A percentile compares a stretch with the other conserved stretches of the same genome.
Conservation (phyloP, 306 rosid species). For the Morella rubra region DNA sequence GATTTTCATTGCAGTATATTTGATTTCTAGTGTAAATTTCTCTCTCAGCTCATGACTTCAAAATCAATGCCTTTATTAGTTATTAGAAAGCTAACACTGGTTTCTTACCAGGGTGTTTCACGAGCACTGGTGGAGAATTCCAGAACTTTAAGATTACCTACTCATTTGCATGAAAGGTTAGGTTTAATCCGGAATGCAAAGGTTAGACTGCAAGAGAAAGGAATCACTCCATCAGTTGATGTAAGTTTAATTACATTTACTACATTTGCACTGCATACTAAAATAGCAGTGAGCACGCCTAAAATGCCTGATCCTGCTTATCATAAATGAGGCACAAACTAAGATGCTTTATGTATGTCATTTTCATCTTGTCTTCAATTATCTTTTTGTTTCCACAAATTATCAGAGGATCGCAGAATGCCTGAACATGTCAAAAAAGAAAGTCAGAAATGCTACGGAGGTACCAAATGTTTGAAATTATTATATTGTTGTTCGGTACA, state of each 20-base stretch:
- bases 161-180: slow-evolving; percentile 84
- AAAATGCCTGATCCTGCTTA: slow-evolving; percentile 15
- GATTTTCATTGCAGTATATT: not conserved
- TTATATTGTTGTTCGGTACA: not conserved
- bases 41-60: not conserved
- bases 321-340: slow-evolving; percentile 1
- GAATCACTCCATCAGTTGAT: slow-evolving; percentile 87
- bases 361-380: not conserved
- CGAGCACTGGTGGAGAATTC: slow-evolving; percentile 87
- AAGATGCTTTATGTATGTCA: not conserved
- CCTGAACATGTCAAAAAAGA: slow-evolving; percentile 86
- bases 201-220: slow-evolving; percentile 69
- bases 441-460: slow-evolving; percentile 95
- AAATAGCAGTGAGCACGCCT: slow-evolving; percentile 10
- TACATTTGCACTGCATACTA: slow-evolving; percentile 7
- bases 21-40: not conserved
- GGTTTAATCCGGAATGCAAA: slow-evolving; percentile 86
- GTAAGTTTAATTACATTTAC: slow-evolving; percentile 50
- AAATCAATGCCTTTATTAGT: not conserved
- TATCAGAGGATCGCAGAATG: slow-evolving; percentile 79
- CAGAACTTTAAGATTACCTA: slow-evolving; percentile 83
- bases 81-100: slow-evolving; percentile 2
- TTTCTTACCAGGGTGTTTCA: slow-evolving; percentile 72
- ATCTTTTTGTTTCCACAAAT: slow-evolving; percentile 13
- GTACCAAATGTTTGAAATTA: slow-evolving; percentile 40